Evolutionary conservation across 148 eudicot genomes (phyloP).

Genomic region (Suaeda aralocaspica): DNA sequence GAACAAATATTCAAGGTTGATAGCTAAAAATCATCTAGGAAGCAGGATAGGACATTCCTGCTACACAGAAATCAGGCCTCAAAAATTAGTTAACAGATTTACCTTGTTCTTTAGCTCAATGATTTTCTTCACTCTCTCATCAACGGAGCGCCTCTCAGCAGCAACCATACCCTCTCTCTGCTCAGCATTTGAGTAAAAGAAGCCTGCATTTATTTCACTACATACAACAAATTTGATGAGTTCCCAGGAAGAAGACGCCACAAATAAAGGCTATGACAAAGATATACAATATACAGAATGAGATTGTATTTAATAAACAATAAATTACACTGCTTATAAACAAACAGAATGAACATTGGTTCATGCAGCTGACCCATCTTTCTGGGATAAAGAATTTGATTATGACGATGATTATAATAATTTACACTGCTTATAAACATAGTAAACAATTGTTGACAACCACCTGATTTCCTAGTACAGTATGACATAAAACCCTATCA

Average conservation of each 20-base stretch:
- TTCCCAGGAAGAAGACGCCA: constrained; percentile 8
- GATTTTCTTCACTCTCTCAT: constrained; percentile 86
- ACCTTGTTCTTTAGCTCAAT: constrained; percentile 93
- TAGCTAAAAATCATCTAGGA: too few species aligned
- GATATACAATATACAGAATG: too few species aligned
- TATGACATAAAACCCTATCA: not conserved
- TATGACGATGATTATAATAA: too few species aligned
- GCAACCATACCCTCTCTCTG: constrained; percentile 99
- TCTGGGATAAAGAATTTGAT: too few species aligned
- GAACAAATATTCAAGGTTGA: not conserved
- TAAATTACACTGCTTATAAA: too few species aligned
- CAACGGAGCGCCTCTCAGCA: constrained; percentile 95
- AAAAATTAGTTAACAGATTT: not conserved
- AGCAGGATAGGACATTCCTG: not conserved
- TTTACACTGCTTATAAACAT: too few species aligned
- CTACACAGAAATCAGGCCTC: not conserved
- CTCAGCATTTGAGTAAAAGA: constrained; percentile 91
- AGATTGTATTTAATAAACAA: too few species aligned
- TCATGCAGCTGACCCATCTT: too few species aligned
- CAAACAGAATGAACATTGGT: too few species aligned
- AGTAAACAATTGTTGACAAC: not conserved
- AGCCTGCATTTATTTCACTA: constrained; percentile 99
- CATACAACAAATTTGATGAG: constrained; percentile 23
- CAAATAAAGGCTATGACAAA: too few species aligned
- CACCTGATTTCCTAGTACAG: not conserved